phyloP scores from a whole-genome alignment of 257 asterid species.

The Linderniella brevidens region DNA sequence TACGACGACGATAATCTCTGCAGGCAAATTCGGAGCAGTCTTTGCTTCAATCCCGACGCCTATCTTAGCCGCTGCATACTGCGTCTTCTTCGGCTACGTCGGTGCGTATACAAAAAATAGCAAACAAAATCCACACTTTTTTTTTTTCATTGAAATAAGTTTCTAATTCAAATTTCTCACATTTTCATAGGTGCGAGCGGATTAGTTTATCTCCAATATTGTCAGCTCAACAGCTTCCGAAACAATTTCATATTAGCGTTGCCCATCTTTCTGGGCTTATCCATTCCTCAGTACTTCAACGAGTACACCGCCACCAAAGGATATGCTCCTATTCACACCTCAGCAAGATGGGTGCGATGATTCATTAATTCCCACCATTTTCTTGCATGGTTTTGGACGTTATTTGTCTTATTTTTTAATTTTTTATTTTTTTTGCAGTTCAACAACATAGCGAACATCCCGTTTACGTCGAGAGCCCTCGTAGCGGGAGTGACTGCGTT shows the following conservation, averaged over 20 bases:
- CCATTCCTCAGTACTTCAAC: slow-evolving; percentile 40
- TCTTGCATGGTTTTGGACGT: neutral
- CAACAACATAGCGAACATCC: slow-evolving; percentile 46
- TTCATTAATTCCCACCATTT: slow-evolving; percentile 1
- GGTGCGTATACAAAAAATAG: slow-evolving; percentile 17
- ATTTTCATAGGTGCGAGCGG: slow-evolving; percentile 31
- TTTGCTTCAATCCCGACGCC: slow-evolving; percentile 42
- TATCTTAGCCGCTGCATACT: slow-evolving; percentile 34
- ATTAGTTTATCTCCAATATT: slow-evolving; percentile 34
- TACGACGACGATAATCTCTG: neutral
- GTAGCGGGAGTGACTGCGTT: slow-evolving; percentile 46
- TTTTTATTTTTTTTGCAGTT: slow-evolving; percentile 21
- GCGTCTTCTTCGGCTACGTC: slow-evolving; percentile 35
- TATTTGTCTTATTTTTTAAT: neutral
- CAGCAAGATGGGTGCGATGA: slow-evolving; percentile 32
- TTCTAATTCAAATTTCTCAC: too few species aligned
- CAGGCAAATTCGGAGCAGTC: slow-evolving; percentile 69
- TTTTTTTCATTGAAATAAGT: too few species aligned
- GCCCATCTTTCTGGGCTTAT: slow-evolving; percentile 27
- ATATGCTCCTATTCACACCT: slow-evolving; percentile 33
- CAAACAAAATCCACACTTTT: too few species aligned
- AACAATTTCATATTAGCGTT: slow-evolving; percentile 33
- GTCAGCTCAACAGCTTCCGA: slow-evolving; percentile 48
- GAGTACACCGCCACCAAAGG: slow-evolving; percentile 27
- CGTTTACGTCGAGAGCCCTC: slow-evolving; percentile 54